These are phyloP conservation scores for Friedmanniomyces simplex DNA, from an alignment of 495 filamentous ascomycete species.

Conservation along the genomic window DNA sequence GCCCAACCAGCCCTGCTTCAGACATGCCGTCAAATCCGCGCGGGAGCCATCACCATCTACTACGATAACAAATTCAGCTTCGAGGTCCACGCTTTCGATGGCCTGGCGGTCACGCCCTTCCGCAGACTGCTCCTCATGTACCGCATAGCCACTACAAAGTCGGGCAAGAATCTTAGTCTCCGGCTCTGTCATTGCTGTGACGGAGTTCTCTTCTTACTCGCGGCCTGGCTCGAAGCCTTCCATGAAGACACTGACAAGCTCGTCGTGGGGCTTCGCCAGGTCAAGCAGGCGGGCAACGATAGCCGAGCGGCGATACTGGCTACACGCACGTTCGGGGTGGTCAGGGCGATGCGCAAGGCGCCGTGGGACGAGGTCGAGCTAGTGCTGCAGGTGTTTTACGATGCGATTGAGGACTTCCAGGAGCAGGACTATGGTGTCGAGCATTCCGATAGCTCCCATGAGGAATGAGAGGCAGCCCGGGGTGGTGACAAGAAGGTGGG, in stretches of 20 bases:
- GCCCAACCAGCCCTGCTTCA: background rate
- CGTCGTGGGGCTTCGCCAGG: background rate
- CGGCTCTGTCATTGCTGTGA: background rate
- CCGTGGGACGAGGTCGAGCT: background rate
- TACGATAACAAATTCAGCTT: constrained; percentile 1
- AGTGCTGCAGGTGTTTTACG: background rate
- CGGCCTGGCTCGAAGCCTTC: background rate
- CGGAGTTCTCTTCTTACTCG: background rate
- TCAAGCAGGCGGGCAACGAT: background rate
- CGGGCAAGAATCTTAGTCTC: background rate
- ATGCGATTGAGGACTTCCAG: no score
- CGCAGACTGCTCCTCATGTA: background rate
- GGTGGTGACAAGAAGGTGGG: no score
- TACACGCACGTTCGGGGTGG: background rate
- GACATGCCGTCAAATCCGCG: background rate
- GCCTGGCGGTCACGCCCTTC: background rate
- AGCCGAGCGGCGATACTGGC: background rate
- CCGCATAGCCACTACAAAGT: background rate
- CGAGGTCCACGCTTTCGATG: background rate
- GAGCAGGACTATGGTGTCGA: no score
- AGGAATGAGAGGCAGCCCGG: no score
- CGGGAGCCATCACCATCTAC: background rate
- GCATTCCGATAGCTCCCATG: no score
- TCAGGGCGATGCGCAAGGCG: background rate
- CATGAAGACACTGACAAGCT: background rate